Evolutionary conservation across 805 yeast species (phyloP), one percentile per base, ranked within the genome.

Genomic region (Priceomyces fermenticarens): DNA sequence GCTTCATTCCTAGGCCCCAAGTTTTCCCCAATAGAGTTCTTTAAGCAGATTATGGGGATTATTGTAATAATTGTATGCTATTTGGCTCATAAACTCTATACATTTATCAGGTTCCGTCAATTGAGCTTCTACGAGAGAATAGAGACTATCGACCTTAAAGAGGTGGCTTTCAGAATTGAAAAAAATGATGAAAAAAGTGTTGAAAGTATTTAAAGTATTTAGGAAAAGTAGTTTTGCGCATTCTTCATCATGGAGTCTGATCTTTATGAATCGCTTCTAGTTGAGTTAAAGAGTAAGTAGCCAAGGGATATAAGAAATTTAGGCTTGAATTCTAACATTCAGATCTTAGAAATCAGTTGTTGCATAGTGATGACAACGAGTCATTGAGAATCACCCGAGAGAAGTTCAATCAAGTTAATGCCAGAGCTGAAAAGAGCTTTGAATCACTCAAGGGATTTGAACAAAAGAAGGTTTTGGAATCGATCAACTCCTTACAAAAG

Each of bases 11-110:
- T 54, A 4, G 51, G 48, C 10, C 52, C 45, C 11, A 47, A 51
- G 26, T 57, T 61, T 10, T 59, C 64, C 43, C 68, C 66, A 40
- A 51, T 57, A 26, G 60, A 57, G 39, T 81, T 81, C 61, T 80
- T 81, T 70, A 64, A 70, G 60, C 63, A 67, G 39, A 81, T 79
- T 55, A 59, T 81, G 37, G 81, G 83, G 32, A 63, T 62, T 4
- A 62, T 60, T 16, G 70, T 75, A 30, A 60, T 73, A 30, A 6
- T 63, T 4, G 69, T 58, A 10, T 74, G 69, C 54, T 81, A 76
- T 58, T 13, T 77, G 26, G 71, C 66, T 14, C 81, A 77, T 62
- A 81, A 80, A 66, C 27, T 76, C 16, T 77, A 67, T 57, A 60
- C 62, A 28, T 61, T 65, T 38, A 16, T 28, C 14, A 43, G 27